Base-by-base conservation (phyloP, 176 grass and related monocot species). In the Hyparrhenia diplandra region DNA sequence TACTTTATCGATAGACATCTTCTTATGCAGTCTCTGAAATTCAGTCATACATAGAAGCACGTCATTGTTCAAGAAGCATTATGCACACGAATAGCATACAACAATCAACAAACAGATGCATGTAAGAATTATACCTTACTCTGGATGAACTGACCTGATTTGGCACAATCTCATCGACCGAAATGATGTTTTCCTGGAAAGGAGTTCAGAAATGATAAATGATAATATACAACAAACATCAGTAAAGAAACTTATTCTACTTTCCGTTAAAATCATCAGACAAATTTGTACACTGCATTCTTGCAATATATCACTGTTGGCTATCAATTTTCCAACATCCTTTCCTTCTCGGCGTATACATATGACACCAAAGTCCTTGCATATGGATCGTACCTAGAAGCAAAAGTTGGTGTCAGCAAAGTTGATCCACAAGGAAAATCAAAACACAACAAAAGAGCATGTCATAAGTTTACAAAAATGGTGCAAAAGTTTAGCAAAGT, bases 121-220 rank as follows among this genome's bases (percentile, higher is more conserved):
- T 1, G 10, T 46, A 9, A 71, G 71, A 64, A 32, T 1, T 4
- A 21, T 89, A 98, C 95, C 92, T 94, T 81, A 98, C 86, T 98
- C 67, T 98, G 8, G 95, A 92, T 52, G 95, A 92, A 80, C 95
- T 98, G 32, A 98, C 94, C 83, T 98, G 92, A 52, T 98, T 98
- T 42, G 88, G 90, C 24, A 98, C 83, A 31, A 98, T 91, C 82
- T 98, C 95, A 85, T 94, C 88, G 10, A 92, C 90, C 0, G 60
- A 81, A 77, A 98, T 75, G 47, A 98, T 94, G 43, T 94, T 94
- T 42, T 78, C 74, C 92, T 98, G 78, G 64, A 84, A 92, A 59
- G 54, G 42, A 5, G 21, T n/a, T 54, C 24, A 77, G 37, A 80
- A 80, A 10, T n/a, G 9, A 7, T 17, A 11, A 35, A n/a, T n/a